Evolutionary conservation across 2,329 filamentous ascomycete genomes (phyloP), one percentile per base, ranked within the genome.

Genomic region (Fusarium sp.): DNA sequence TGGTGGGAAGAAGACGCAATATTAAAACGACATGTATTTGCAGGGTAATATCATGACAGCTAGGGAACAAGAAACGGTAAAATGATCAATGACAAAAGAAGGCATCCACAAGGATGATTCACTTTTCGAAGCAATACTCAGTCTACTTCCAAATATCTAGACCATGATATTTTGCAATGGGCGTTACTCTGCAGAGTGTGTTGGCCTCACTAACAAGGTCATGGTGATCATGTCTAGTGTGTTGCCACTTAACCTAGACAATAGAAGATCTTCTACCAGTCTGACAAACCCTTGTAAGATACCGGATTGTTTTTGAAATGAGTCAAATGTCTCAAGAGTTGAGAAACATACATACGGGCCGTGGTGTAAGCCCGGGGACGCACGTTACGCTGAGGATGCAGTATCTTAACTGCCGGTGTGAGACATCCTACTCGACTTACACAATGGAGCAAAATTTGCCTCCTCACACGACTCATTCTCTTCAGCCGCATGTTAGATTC

Each of bases 11-110:
- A n/a, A 12, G 14, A 5, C 10, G 16, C 14, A 46, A 27, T 9
- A 5, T 17, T 44, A 49, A 46, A 53, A 40, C 12, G 55, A 49
- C 35, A 44, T 35, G 36, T 16, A 22, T 40, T 62, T 20, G 22
- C 49, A 36, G 29, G 22, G 46, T 46, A 36, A 44, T 17, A 22
- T 56, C 22, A 35, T 24, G 17, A 51, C 31, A 31, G 31, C 11
- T 46, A 5, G 20, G 49, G 31, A 57, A 44, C 16, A 58, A 60
- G 36, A 63, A 61, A 68, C 12, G 57, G 24, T 51, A 49, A 62
- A 65, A 60, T 40, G 16, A 46, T 31, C 2, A 31, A 51, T n/a
- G 27, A 51, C 27, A 29, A 51, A 31, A 20, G 46, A 20, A 29
- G 27, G 6, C 11, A n/a, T 14, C 46, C 6, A 6, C 6, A 14